Conservation (phyloP, 1,139 yeast genomes). For the Saccharomyces hybrid region DNA sequence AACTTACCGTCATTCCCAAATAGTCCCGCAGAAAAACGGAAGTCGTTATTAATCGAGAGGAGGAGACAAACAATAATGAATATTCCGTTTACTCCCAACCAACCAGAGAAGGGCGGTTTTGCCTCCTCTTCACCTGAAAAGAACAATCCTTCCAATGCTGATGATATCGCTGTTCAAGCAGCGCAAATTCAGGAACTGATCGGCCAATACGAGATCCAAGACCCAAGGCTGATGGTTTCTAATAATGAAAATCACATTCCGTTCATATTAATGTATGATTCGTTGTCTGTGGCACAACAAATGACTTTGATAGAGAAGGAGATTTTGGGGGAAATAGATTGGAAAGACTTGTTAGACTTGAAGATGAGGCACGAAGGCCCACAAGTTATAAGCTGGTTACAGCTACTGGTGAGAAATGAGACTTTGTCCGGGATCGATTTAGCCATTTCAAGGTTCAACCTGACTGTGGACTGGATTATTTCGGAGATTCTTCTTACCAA, state of each 20-base stretch:
- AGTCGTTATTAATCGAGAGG: constrained; percentile 32
- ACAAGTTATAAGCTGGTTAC: constrained; percentile 83
- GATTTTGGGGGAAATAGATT: constrained; percentile 74
- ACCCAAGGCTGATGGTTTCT: constrained; percentile 19
- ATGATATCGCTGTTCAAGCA: constrained; percentile 9
- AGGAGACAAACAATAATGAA: constrained; percentile 34
- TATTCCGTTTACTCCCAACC: constrained; percentile 17
- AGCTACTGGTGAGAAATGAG: constrained; percentile 56
- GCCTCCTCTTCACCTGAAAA: constrained; percentile 18
- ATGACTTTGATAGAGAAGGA: constrained; percentile 82
- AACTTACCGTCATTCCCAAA: constrained; percentile 12
- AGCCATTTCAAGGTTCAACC: constrained; percentile 80
- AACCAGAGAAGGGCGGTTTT: constrained; percentile 2
- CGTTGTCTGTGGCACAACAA: constrained; percentile 63
- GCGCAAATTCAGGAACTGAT: constrained; percentile 21
- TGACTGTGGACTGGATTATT: constrained; percentile 87
- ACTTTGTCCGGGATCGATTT: constrained; percentile 65
- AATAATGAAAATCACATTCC: constrained; percentile 53
- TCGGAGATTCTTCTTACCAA: constrained; percentile 75
- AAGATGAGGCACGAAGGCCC: constrained; percentile 62
- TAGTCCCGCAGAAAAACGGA: constrained; percentile 22
- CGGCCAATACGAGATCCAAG: constrained; percentile 21
- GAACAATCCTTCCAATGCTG: constrained; percentile 6
- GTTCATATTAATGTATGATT: constrained; percentile 64
- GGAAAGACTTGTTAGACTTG: constrained; percentile 81